Evolutionary conservation across 2,329 filamentous ascomycete species (phyloP).

Genomic region (Neocucurbitaria cava): DNA sequence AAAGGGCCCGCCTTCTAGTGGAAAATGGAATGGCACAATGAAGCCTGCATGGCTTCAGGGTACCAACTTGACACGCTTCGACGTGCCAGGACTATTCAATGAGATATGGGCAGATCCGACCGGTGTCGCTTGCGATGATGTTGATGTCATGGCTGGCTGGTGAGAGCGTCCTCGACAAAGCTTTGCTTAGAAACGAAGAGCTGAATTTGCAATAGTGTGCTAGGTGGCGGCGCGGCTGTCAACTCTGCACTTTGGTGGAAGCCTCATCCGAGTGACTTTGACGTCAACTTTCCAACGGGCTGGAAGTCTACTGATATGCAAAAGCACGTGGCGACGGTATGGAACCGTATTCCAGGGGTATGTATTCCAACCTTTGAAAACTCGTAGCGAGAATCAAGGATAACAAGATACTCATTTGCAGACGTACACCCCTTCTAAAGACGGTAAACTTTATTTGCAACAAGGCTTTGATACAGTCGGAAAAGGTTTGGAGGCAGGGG

Average conservation of each 20-base stretch:
- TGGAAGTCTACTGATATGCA: conserved; percentile 71
- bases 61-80: conserved; percentile 71
- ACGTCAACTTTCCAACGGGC: conserved; percentile 72
- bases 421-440: conserved; percentile 67
- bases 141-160: conserved; percentile 73
- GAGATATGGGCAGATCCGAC: conserved; percentile 68
- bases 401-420: conserved; percentile 44
- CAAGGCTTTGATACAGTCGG: conserved; percentile 68
- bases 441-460: conserved; percentile 69
- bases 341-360: conserved; percentile 64
- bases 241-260: conserved; percentile 73
- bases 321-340: conserved; percentile 65
- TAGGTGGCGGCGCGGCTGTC: conserved; percentile 70
- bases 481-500: conserved; percentile 62
- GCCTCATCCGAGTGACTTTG: conserved; percentile 69
- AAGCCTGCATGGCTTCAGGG: conserved; percentile 66
- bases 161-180: conserved; percentile 9
- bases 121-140: conserved; percentile 69
- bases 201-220: conserved; percentile 48
- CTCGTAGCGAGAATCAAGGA: background rate
- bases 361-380: background rate
- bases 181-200: background rate
- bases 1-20: conserved; percentile 59
- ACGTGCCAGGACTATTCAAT: conserved; percentile 73
- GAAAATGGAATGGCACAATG: conserved; percentile 66